phyloP scores from a whole-genome alignment of 106 monocot species.

The Agapanthus africanus region DNA sequence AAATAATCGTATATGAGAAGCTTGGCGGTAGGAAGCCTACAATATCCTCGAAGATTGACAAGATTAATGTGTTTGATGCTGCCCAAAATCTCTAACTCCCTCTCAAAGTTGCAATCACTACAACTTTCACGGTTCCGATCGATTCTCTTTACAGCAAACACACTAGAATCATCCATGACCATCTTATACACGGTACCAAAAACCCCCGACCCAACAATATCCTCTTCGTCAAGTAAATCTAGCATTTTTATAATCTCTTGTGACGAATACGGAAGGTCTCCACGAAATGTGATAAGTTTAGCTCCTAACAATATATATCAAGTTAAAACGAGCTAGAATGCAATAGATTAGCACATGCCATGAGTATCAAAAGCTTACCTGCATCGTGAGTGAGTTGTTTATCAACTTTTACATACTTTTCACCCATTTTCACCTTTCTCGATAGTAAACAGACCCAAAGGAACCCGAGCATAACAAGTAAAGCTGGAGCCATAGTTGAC shows the following conservation, averaged over 20 bases:
- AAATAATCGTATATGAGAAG: constrained; percentile 87
- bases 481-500: constrained; percentile 62
- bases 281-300: constrained; percentile 75
- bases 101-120: constrained; percentile 67
- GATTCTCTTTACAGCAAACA: constrained; percentile 83
- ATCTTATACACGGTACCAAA: constrained; percentile 92
- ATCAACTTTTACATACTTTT: constrained; percentile 72
- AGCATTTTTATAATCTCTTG: constrained; percentile 61
- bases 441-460: constrained; percentile 93
- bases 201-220: constrained; percentile 79
- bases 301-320: constrained; percentile 29
- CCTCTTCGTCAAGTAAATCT: constrained; percentile 77
- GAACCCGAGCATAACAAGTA: constrained; percentile 53
- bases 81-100: constrained; percentile 65
- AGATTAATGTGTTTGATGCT: constrained; percentile 93
- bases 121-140: constrained; percentile 42
- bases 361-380: constrained; percentile 28
- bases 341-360: too few relatives aligned
- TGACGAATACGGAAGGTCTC: constrained; percentile 83
- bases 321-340: constrained; percentile 5
- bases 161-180: constrained; percentile 74
- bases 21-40: constrained; percentile 61
- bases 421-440: constrained; percentile 47
- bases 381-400: constrained; percentile 44
- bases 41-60: constrained; percentile 79